Percentiles rank a stretch among this genome's conserved stretches.
These are phyloP conservation scores for Globisporangium alternatum DNA, from an alignment of 352 stramenopile species.

Conservation along the genomic window DNA sequence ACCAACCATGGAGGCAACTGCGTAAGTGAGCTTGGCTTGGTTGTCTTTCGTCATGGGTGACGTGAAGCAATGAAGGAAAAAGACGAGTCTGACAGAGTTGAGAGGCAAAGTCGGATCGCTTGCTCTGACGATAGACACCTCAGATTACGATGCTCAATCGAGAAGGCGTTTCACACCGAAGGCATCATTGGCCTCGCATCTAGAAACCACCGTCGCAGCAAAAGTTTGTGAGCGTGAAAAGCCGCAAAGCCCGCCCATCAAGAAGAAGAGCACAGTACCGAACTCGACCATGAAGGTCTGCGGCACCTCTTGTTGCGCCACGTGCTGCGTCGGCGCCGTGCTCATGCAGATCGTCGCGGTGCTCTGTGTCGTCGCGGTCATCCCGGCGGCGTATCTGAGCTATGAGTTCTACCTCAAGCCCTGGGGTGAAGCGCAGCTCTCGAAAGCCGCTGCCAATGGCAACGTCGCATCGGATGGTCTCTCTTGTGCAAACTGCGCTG, in stretches of 20 bases:
- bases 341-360: constrained; percentile 28
- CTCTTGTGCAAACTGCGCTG: constrained; percentile 39
- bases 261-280: background rate
- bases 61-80: too few species aligned
- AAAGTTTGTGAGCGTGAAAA: too few species aligned
- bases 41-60: too few species aligned
- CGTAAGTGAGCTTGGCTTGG: too few species aligned
- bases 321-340: constrained; percentile 25
- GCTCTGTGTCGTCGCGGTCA: constrained; percentile 30
- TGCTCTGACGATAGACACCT: too few species aligned
- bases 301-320: background rate
- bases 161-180: too few species aligned
- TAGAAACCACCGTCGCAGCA: background rate
- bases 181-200: background rate
- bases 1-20: too few species aligned
- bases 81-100: too few species aligned
- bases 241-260: background rate
- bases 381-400: constrained; percentile 32
- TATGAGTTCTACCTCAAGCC: constrained; percentile 47
- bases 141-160: too few species aligned
- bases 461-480: constrained; percentile 5
- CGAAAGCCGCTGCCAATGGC: constrained; percentile 4
- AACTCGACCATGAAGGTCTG: background rate
- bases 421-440: constrained; percentile 39
- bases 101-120: too few species aligned